These are phyloP conservation scores for Phanerochaete carnosa DNA, from an alignment of 768 basidiomycete genomes.

Conservation along the genomic window DNA sequence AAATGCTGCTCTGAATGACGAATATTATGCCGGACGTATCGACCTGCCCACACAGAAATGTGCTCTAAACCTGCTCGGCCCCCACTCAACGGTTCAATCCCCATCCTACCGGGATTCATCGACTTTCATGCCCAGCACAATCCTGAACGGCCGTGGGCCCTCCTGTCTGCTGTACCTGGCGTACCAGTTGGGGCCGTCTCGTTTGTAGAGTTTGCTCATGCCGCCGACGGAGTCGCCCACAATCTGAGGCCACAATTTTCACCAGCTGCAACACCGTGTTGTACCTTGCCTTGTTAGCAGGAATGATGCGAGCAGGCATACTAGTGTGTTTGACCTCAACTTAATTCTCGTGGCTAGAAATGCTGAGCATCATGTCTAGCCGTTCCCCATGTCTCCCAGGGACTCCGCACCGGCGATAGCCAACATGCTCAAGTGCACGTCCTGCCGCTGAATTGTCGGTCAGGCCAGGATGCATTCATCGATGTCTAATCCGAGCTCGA, in stretches of 20 bases:
- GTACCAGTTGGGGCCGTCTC: neutral
- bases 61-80: too few relatives aligned
- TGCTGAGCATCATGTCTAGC: neutral
- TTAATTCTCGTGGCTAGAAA: neutral
- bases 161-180: neutral
- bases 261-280: constrained; percentile 12
- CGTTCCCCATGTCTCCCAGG: constrained; percentile 12
- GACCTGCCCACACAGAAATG: neutral
- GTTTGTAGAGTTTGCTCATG: constrained; percentile 8
- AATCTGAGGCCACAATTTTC: constrained; percentile 6
- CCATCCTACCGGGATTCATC: too few relatives aligned
- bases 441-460: constrained; percentile 9
- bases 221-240: constrained; percentile 13
- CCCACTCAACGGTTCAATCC: too few relatives aligned
- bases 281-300: constrained; percentile 6
- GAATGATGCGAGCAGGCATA: too few relatives aligned
- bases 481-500: neutral
- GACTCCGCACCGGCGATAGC: constrained; percentile 13
- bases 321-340: constrained; percentile 7
- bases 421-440: too few relatives aligned
- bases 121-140: too few relatives aligned
- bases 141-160: neutral
- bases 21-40: constrained; percentile 14
- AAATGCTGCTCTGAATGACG: too few relatives aligned
- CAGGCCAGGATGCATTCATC: neutral